Evolutionary conservation across 108 stramenopile genomes (phyloP), one percentile per base, ranked within the genome.

Genomic region (Aurantiochytrium sp.): DNA sequence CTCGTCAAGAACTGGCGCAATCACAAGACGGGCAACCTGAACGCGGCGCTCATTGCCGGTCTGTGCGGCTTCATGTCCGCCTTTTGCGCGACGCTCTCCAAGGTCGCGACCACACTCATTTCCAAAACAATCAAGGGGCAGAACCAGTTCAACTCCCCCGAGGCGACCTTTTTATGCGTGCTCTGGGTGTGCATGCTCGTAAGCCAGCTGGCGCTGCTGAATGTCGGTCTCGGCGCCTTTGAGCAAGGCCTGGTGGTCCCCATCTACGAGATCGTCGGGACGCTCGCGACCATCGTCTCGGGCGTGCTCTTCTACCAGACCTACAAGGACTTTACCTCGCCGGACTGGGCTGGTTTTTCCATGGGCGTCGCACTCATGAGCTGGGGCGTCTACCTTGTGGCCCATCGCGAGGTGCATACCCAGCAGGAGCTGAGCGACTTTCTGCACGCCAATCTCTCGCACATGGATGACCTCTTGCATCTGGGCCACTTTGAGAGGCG

Each of bases 1-100:
- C 73, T 81, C 3, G 73, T 81, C 42, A 81, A 81, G 73, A 81
- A 81, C 45, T 81, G 73, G 73, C 73, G 73, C 39, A 81, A 81
- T 4, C 45, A 48, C 42, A 41, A 48, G 30, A 81, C 73, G n/a
- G 73, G 73, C 17, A 81, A 81, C 45, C 24, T 81, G 3, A 81
- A 81, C 3, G 73, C 73, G 0, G 73, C 73, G 21, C 73, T 81
- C 42, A 81, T 81, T 81, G 73, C 73, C 30, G 73, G 73, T n/a
- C 73, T 81, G 21, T 81, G 73, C 30, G 73, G 73, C 45, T 81
- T 81, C 45, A 48, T 81, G 73, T 48, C 42, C 12, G 73, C 73
- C 1, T 81, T 81, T 81, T 81, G 73, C 30, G 73, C 45, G n/a
- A 81, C 73, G 10, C 30, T 81, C n/a, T 48, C 42, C n/a, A 81